Evolutionary conservation across 164 flowering plant species (phyloP), one percentile per base, ranked within the genome.

Genomic region (Vitis amurensis): DNA sequence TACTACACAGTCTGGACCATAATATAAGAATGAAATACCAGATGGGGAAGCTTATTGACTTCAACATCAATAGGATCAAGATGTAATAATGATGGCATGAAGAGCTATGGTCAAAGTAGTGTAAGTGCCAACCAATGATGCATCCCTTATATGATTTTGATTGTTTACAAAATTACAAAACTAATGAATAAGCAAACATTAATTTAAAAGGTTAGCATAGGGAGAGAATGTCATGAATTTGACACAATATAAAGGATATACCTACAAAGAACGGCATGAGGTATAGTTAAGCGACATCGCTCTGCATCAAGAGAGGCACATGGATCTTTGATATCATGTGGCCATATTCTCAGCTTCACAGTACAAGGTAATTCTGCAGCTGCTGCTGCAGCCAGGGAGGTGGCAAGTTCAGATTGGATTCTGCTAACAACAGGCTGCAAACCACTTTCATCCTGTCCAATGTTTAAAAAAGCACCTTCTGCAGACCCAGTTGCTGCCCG

Each of bases 181-280:
- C 14, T n/a, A 13, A 23, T n/a, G 44, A 14, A 62, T 27, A 72
- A 44, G 55, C 37, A 49, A 59, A n/a, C 17, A 75, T 11, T 48
- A 37, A 47, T 9, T 17, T 55, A 16, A 27, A 15, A 19, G 30
- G 16, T 48, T 4, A 61, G 31, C 27, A 72, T 17, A 48, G 19
- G 2, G 13, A 44, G 3, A 53, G 19, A 19, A 55, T 55, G 8
- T 27, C 51, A 53, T 44, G 11, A 44, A 15, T 31, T 50, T 23
- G n/a, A 44, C 3, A 63, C 3, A 61, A 6, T 12, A 44, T 0
- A 8, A 59, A 50, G 8, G 11, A 48, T 69, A 72, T 88, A 90
- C 99, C 99, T 96, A 68, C 99, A 96, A 76, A 96, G 99, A 37
- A 96, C 99, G 29, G 97, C 99, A 86, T 96, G 99, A 16, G 97